Percentiles rank a stretch among this genome's conserved stretches.
These are phyloP conservation scores for Dictyostelium discoideum DNA, from an alignment of 78 protist species.

Conservation along the genomic window DNA sequence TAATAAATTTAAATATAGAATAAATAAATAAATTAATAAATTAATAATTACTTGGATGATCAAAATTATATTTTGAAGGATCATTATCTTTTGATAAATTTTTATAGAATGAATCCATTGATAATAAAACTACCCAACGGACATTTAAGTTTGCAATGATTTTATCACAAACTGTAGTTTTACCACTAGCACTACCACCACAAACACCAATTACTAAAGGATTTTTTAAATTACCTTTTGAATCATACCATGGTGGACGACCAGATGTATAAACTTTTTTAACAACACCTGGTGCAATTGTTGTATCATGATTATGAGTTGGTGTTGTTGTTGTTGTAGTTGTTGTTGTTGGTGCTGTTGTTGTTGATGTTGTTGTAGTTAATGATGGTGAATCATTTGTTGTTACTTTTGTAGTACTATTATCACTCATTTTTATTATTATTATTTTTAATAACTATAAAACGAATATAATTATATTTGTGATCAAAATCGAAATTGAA, in stretches of 20 bases:
- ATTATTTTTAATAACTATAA: too few relatives aligned
- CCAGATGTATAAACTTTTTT: conserved; percentile 69
- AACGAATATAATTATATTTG: not conserved
- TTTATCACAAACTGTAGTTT: conserved; percentile 83
- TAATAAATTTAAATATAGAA: too few relatives aligned
- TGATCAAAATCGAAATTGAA: not conserved
- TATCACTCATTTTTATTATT: not conserved
- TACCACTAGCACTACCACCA: conserved; percentile 89
- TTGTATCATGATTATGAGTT: too few relatives aligned
- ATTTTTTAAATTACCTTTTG: conserved; percentile 47
- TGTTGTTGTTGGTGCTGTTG: too few relatives aligned
- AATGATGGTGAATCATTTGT: not conserved
- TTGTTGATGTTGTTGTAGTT: not conserved
- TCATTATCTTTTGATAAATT: conserved; percentile 47
- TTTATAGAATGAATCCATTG: conserved; percentile 84
- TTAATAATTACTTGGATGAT: conserved; percentile 83
- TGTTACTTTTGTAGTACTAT: not conserved
- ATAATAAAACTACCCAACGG: conserved; percentile 50
- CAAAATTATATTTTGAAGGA: conserved; percentile 78
- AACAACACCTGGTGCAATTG: not conserved
- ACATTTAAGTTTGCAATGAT: conserved; percentile 63
- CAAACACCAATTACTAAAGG: conserved; percentile 87
- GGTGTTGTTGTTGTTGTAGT: not conserved
- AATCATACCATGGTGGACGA: conserved; percentile 86
- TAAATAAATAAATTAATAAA: too few relatives aligned